Conservation (phyloP, 1,139 yeast species). For the Kurtzmaniella quercitrusa region DNA sequence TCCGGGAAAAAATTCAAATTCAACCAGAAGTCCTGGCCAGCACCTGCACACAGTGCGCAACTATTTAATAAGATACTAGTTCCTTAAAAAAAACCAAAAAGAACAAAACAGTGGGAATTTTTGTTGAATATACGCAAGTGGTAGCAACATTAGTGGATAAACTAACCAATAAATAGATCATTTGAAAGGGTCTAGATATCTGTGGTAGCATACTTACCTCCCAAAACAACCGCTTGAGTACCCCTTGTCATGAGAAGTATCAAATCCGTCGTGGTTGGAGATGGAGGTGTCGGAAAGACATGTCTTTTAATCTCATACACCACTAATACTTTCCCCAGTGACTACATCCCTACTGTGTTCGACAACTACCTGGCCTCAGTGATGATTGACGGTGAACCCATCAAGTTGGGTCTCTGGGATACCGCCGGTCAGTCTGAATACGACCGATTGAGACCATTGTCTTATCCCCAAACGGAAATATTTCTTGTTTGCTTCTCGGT, state of each 20-base stretch:
- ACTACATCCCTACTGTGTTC: slow-evolving; percentile 91
- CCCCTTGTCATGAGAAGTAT: slow-evolving; percentile 66
- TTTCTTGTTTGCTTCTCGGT: slow-evolving; percentile 85
- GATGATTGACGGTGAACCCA: slow-evolving; percentile 75
- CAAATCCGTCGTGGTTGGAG: slow-evolving; percentile 95
- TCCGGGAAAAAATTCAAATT: not conserved
- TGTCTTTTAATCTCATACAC: slow-evolving; percentile 86
- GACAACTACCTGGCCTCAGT: slow-evolving; percentile 89
- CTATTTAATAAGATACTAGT: not conserved
- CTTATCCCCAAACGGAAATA: slow-evolving; percentile 90
- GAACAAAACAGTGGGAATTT: not conserved
- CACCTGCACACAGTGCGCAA: not conserved
- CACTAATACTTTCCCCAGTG: slow-evolving; percentile 91
- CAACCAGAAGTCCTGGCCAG: not conserved
- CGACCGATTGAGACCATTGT: slow-evolving; percentile 84
- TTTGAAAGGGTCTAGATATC: not conserved
- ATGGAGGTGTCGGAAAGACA: slow-evolving; percentile 96
- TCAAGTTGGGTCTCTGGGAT: slow-evolving; percentile 88
- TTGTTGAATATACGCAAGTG: not conserved
- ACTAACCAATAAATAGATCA: not conserved
- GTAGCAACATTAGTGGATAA: not conserved
- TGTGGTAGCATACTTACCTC: not conserved
- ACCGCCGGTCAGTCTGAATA: slow-evolving; percentile 98
- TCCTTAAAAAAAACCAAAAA: not conserved
- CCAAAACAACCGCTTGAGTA: not conserved